Conservation (phyloP, 495 filamentous ascomycete species). For the Bacidia rubella region DNA sequence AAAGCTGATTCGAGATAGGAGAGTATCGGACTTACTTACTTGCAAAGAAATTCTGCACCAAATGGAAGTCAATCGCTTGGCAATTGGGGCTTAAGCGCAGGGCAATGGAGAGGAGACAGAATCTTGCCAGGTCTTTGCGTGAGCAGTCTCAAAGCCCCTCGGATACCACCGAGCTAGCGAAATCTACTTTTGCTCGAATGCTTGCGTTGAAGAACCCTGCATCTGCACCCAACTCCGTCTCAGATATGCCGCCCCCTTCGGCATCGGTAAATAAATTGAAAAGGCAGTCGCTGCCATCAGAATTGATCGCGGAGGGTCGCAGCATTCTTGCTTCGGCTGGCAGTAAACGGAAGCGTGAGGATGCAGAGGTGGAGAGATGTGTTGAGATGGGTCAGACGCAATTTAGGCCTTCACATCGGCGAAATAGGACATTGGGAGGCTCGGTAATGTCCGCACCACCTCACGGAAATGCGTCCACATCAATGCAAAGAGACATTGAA, state of each 20-base stretch:
- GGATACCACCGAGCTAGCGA: neutral
- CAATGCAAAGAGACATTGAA: constrained; percentile 5
- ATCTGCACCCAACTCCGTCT: neutral
- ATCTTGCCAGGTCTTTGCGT: constrained; percentile 15
- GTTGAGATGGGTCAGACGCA: neutral
- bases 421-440: constrained; percentile 4
- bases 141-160: neutral
- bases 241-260: constrained; percentile 11
- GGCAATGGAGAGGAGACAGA: constrained; percentile 15
- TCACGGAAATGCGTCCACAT: neutral
- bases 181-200: neutral
- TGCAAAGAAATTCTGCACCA: constrained; percentile 13
- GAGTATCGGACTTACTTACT: constrained; percentile 13
- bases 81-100: constrained; percentile 14
- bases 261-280: constrained; percentile 1
- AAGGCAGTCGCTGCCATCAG: constrained; percentile 15
- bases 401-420: constrained; percentile 5
- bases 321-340: neutral
- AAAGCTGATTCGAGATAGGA: constrained; percentile 15
- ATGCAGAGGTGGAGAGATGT: constrained; percentile 1
- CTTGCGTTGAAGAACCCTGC: neutral
- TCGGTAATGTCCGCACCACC: constrained; percentile 8
- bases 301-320: neutral
- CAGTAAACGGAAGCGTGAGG: constrained; percentile 8
- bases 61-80: constrained; percentile 18